Percentiles rank a stretch among this genome's conserved stretches.
Evolutionary conservation across 2,329 filamentous ascomycete species (phyloP).

Genomic region (Chaetomium globosum): DNA sequence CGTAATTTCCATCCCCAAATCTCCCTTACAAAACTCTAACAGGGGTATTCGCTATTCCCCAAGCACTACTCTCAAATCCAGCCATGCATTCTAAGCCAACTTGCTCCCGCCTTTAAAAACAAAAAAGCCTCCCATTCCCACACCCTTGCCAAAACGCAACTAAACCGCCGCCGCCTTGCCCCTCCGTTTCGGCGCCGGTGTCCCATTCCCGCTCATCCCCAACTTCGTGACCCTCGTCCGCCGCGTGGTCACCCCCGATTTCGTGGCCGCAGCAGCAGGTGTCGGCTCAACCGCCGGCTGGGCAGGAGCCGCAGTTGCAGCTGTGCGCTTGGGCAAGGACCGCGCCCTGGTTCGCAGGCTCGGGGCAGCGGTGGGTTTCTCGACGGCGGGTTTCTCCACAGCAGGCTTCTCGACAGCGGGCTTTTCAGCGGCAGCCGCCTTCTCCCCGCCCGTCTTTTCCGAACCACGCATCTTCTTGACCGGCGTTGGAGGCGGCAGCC

Average conservation of each 20-base stretch:
- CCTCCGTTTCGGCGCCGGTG: constrained; percentile 37
- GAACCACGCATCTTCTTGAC: constrained; percentile 28
- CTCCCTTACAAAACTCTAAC: not conserved
- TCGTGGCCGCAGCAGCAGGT: not conserved
- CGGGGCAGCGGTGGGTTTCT: constrained; percentile 6
- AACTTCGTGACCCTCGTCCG: constrained; percentile 34
- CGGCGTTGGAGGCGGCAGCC: constrained; percentile 34
- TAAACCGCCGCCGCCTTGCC: constrained; percentile 21
- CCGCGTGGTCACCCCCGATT: constrained; percentile 28
- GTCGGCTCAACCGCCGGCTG: constrained; percentile 3
- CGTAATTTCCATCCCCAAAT: not conserved
- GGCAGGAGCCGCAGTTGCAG: constrained; percentile 12
- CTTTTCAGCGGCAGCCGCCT: constrained; percentile 12
- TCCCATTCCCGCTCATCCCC: constrained; percentile 38
- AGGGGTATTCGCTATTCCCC: constrained; percentile 20
- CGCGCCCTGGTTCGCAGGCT: constrained; percentile 2
- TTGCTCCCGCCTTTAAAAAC: not conserved
- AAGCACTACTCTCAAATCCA: constrained; percentile 1
- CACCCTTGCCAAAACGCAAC: not conserved
- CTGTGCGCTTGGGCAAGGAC: constrained; percentile 15
- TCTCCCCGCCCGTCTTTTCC: constrained; percentile 10
- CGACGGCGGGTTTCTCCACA: not conserved
- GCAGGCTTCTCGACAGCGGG: constrained; percentile 5
- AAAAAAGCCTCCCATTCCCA: not conserved
- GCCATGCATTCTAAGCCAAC: constrained; percentile 8